Percentiles rank a stretch among this genome's conserved stretches.
Conservation (phyloP, 1,139 yeast genomes). For the Geotrichum bryndzae region DNA sequence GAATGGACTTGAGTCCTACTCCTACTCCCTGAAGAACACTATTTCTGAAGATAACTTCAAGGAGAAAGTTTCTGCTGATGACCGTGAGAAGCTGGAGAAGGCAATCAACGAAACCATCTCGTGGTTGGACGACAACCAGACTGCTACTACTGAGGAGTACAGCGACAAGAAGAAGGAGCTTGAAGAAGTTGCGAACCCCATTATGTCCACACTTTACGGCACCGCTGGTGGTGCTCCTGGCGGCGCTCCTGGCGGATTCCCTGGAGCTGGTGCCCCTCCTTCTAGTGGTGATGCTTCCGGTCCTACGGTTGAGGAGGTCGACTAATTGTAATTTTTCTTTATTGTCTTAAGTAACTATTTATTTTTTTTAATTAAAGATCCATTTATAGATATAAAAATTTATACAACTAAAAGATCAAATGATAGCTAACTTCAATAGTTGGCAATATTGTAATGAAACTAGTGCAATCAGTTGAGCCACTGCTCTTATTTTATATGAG, state of each 20-base stretch:
- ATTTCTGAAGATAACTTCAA: slow-evolving; percentile 72
- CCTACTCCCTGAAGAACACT: slow-evolving; percentile 83
- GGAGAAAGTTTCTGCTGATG: slow-evolving; percentile 76
- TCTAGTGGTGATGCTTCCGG: slow-evolving; percentile 35
- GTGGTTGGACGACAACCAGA: slow-evolving; percentile 84
- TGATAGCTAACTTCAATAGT: too few species aligned
- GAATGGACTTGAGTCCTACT: slow-evolving; percentile 89
- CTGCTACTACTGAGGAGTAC: slow-evolving; percentile 84
- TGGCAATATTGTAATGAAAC: too few species aligned
- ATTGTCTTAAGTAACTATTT: not conserved
- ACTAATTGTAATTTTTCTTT: slow-evolving; percentile 1
- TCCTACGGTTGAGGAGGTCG: slow-evolving; percentile 17
- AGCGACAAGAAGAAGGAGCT: slow-evolving; percentile 89
- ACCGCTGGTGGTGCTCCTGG: slow-evolving; percentile 49
- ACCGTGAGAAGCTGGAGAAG: slow-evolving; percentile 70
- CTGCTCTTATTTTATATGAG: not conserved
- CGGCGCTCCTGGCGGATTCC: slow-evolving; percentile 59
- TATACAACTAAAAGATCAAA: not conserved
- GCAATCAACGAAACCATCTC: slow-evolving; percentile 79
- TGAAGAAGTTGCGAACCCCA: slow-evolving; percentile 89
- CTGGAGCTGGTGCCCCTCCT: slow-evolving; percentile 34
- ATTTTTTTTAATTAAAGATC: not conserved
- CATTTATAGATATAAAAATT: not conserved
- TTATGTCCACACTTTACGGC: slow-evolving; percentile 82
- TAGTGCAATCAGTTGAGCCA: not conserved